Evolutionary conservation across 208 protist genomes (phyloP).

Genomic region (Leishmania lainsoni): DNA sequence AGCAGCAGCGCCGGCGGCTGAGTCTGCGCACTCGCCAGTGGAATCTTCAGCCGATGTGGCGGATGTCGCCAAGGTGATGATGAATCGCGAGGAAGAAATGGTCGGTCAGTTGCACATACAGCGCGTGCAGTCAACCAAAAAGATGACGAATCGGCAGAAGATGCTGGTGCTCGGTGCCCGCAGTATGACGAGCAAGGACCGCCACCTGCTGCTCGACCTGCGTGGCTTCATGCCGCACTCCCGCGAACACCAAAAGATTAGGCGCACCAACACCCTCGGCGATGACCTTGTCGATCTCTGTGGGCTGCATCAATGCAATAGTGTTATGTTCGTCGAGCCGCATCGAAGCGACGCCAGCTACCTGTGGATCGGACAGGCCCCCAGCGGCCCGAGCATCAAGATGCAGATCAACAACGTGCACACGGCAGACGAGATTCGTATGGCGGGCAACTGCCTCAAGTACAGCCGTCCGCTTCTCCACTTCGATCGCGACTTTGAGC

Average conservation of each 20-base stretch:
- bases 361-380: constrained; percentile 94
- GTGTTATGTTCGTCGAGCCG: constrained; percentile 92
- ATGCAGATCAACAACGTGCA: constrained; percentile 96
- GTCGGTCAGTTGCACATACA: constrained; percentile 49
- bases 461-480: constrained; percentile 96
- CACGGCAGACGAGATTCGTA: constrained; percentile 97
- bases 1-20: constrained; percentile 6
- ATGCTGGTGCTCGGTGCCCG: constrained; percentile 92
- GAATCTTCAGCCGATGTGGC: constrained; percentile 14
- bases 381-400: constrained; percentile 94
- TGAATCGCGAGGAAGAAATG: constrained; percentile 52
- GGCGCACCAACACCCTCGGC: constrained; percentile 67
- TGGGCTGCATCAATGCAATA: constrained; percentile 94
- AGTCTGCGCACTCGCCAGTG: background rate
- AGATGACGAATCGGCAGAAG: constrained; percentile 94
- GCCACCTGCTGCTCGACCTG: constrained; percentile 95
- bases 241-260: constrained; percentile 92
- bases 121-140: constrained; percentile 68
- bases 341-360: constrained; percentile 92
- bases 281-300: constrained; percentile 88
- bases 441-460: constrained; percentile 99
- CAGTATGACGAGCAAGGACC: constrained; percentile 90
- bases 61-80: constrained; percentile 17
- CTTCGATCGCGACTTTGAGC: constrained; percentile 97
- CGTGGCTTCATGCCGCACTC: constrained; percentile 94